A percentile compares a stretch with the other conserved stretches of the same genome.
phyloP scores from a whole-genome alignment of 2,329 filamentous ascomycete species.

The Xylaria multiplex region DNA sequence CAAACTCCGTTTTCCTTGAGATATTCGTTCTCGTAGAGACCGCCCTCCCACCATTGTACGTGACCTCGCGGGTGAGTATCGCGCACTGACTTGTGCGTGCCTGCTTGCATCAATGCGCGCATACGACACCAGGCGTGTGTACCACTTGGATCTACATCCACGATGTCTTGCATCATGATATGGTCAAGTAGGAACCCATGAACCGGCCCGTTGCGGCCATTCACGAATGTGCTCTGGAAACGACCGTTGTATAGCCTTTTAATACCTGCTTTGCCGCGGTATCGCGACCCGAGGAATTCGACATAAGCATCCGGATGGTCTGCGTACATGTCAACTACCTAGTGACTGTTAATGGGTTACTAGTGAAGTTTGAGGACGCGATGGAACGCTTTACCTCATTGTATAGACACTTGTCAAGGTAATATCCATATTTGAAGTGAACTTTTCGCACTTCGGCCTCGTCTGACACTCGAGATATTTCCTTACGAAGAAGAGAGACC shows the following conservation, averaged over 20 bases:
- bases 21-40: conserved; percentile 68
- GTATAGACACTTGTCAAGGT: conserved; percentile 68
- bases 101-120: conserved; percentile 61
- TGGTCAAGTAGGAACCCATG: conserved; percentile 67
- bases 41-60: conserved; percentile 68
- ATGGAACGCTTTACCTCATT: conserved; percentile 55
- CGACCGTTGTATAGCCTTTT: conserved; percentile 62
- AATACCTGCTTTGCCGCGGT: conserved; percentile 62
- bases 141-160: conserved; percentile 60
- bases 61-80: conserved; percentile 62
- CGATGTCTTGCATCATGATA: conserved; percentile 66
- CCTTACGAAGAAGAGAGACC: conserved; percentile 50
- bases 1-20: conserved; percentile 65
- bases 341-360: background rate
- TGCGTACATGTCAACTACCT: conserved; percentile 62
- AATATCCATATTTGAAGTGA: conserved; percentile 68
- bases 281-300: conserved; percentile 65
- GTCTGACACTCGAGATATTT: conserved; percentile 54
- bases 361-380: background rate
- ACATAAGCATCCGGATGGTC: conserved; percentile 64
- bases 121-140: conserved; percentile 62
- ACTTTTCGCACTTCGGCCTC: conserved; percentile 65
- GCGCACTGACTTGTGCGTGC: conserved; percentile 62
- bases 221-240: conserved; percentile 62
- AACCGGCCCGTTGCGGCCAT: conserved; percentile 65